Conservation (phyloP, 768 basidiomycete species). For the Megacollybia marginata region DNA sequence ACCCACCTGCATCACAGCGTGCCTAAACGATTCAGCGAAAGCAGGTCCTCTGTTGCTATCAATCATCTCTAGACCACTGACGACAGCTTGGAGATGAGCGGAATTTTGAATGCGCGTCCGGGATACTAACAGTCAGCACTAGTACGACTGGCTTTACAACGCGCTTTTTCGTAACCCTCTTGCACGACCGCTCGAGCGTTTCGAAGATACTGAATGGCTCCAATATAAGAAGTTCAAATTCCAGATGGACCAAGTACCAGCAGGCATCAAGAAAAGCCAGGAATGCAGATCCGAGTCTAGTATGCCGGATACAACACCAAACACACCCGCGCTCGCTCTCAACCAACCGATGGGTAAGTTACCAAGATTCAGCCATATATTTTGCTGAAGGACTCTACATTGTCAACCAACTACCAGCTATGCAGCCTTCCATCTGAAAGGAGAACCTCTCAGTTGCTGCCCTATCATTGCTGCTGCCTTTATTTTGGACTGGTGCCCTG, state of each 20-base stretch:
- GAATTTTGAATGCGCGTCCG: conserved; percentile 19
- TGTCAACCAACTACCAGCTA: no score
- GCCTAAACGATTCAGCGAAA: conserved; percentile 20
- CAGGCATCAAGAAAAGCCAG: no score
- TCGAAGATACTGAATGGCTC: conserved; percentile 15
- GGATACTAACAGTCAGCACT: conserved; percentile 12
- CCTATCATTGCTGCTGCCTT: no score
- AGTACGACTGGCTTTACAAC: conserved; percentile 1
- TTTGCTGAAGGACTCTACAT: no score
- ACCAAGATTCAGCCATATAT: no score
- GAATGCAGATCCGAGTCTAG: no score
- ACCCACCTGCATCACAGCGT: conserved; percentile 20
- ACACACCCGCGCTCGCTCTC: no score
- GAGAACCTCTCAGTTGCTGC: no score
- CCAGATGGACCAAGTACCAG: not conserved
- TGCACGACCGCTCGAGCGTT: conserved; percentile 15
- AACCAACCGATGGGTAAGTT: no score
- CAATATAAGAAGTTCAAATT: conserved; percentile 14
- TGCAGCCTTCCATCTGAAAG: no score
- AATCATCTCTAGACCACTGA: conserved; percentile 16
- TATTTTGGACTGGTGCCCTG: no score
- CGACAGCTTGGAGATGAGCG: conserved; percentile 17
- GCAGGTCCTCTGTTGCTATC: conserved; percentile 23
- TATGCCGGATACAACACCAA: no score
- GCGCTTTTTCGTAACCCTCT: conserved; percentile 17